A percentile compares a stretch with the other conserved stretches of the same genome.
These are phyloP conservation scores for Mycosphaerelloides madeirae DNA, from an alignment of 2,329 filamentous ascomycete genomes.

Conservation along the genomic window DNA sequence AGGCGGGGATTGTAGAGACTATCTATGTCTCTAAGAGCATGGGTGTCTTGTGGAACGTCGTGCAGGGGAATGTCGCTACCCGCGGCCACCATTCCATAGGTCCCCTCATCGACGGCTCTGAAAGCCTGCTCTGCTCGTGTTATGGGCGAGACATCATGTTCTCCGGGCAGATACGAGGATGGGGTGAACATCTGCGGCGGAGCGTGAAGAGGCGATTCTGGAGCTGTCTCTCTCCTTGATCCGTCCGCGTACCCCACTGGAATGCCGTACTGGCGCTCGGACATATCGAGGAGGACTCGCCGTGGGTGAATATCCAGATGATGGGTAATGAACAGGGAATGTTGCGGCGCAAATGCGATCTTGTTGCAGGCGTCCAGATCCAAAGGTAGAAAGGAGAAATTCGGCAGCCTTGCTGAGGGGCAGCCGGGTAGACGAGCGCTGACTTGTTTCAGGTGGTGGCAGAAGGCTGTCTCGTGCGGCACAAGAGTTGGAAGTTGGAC, in stretches of 20 bases:
- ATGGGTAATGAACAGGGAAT: neutral
- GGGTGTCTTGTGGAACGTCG: conserved; percentile 16
- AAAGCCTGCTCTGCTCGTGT: too few species aligned
- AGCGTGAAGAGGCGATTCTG: conserved; percentile 9
- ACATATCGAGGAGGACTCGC: conserved; percentile 10
- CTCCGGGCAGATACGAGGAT: too few species aligned
- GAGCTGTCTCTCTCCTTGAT: conserved; percentile 5
- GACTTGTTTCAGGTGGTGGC: neutral
- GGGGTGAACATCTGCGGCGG: neutral
- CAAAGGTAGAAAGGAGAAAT: neutral
- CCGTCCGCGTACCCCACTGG: conserved; percentile 14
- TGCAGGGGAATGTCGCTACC: neutral
- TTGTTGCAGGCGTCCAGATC: neutral
- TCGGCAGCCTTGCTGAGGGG: neutral
- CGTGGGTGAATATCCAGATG: neutral
- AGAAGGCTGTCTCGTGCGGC: neutral
- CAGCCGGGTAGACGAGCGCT: neutral
- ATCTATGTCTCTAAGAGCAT: conserved; percentile 27
- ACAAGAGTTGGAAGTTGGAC: neutral
- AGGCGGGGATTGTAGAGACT: conserved; percentile 22
- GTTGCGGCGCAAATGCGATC: neutral
- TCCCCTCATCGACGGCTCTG: too few species aligned
- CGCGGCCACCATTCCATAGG: neutral
- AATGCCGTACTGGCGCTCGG: conserved; percentile 21
- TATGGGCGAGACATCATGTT: too few species aligned